These are phyloP conservation scores for Paracorniculantispora psalliotae DNA, from an alignment of 2,329 filamentous ascomycete genomes.

Conservation along the genomic window DNA sequence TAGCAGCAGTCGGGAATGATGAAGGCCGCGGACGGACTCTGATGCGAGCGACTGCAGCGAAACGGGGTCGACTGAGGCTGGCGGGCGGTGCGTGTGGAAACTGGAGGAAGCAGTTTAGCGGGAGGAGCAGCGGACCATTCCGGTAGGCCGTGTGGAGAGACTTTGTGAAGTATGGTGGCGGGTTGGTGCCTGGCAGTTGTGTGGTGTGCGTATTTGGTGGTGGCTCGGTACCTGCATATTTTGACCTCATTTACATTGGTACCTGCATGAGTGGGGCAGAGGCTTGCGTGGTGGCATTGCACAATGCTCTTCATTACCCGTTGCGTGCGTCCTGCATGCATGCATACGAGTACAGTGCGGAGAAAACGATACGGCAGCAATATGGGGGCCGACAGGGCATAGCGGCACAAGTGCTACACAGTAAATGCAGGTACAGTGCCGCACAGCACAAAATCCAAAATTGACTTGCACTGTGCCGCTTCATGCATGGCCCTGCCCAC, in stretches of 20 bases:
- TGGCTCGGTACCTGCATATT: slow-evolving; percentile 5
- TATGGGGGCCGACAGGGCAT: background rate
- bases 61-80: slow-evolving; percentile 6
- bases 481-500: background rate
- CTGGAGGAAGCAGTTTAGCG: background rate
- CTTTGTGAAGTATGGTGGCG: background rate
- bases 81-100: background rate
- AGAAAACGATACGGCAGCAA: background rate
- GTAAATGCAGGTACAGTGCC: background rate
- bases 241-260: background rate
- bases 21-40: background rate
- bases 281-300: background rate
- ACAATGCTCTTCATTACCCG: background rate
- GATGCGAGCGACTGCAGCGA: background rate
- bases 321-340: background rate
- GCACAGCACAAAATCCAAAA: background rate
- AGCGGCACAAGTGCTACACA: background rate
- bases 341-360: background rate
- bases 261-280: slow-evolving; percentile 7
- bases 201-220: too few relatives aligned
- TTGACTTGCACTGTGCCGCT: background rate
- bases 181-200: background rate
- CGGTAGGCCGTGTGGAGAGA: background rate
- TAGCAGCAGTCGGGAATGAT: background rate
- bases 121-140: slow-evolving; percentile 8